These are phyloP conservation scores for Aspergillus novoparasiticus DNA, from an alignment of 2,329 filamentous ascomycete species.

Conservation along the genomic window DNA sequence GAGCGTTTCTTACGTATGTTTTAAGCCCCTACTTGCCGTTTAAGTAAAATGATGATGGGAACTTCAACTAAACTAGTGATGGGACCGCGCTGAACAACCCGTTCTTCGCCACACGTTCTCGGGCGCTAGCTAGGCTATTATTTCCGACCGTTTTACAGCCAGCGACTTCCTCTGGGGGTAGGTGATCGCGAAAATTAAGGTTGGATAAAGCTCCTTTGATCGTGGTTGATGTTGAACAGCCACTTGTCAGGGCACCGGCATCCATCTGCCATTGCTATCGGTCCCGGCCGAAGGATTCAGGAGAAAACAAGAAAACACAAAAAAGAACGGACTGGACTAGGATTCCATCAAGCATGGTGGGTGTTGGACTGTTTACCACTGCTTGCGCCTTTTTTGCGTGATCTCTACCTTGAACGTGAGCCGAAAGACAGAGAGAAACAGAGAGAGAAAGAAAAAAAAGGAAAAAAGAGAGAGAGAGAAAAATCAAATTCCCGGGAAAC, in stretches of 20 bases:
- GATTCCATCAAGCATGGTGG: not conserved
- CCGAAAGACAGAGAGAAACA: not conserved
- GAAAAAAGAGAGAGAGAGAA: not conserved
- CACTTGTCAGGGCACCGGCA: not conserved
- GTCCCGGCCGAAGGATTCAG: not conserved
- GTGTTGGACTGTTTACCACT: not conserved
- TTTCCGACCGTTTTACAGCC: constrained; percentile 12
- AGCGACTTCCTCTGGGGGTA: not conserved
- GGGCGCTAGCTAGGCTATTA: constrained; percentile 3
- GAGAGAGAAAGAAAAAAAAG: not conserved
- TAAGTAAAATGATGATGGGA: not conserved
- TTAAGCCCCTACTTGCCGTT: constrained; percentile 4
- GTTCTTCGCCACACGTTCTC: constrained; percentile 11
- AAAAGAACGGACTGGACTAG: not conserved
- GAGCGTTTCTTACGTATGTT: constrained; percentile 1
- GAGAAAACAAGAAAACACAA: not conserved
- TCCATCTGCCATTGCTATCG: not conserved
- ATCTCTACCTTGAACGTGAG: not conserved
- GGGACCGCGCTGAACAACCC: constrained; percentile 2
- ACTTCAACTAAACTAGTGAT: constrained; percentile 3
- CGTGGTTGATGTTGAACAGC: not conserved
- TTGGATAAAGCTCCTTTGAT: constrained; percentile 11
- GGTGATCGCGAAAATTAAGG: constrained; percentile 12
- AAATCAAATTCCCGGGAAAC: not conserved
- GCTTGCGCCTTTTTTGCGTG: not conserved